Conservation (phyloP, 768 basidiomycete genomes). For the Hericium coralloides region DNA sequence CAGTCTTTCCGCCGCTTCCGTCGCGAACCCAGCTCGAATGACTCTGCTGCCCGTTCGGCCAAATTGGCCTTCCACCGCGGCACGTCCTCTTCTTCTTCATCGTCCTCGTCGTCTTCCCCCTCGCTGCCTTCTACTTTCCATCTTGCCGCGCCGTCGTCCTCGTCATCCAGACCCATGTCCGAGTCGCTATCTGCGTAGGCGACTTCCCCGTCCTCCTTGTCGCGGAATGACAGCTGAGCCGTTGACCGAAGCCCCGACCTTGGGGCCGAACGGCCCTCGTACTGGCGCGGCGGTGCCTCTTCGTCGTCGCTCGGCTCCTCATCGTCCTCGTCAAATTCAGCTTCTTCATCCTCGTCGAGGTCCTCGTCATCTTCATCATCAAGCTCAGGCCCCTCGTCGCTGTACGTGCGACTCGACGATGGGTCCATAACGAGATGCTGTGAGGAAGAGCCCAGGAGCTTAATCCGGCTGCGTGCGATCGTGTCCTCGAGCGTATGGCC, state of each 20-base stretch:
- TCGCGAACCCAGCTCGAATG: constrained; percentile 31
- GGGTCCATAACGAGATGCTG: constrained; percentile 46
- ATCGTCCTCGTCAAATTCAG: constrained; percentile 21
- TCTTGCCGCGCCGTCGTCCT: constrained; percentile 27
- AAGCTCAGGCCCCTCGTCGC: constrained; percentile 14
- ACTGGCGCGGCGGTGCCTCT: constrained; percentile 3
- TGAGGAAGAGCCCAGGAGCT: constrained; percentile 76
- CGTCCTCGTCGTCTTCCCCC: constrained; percentile 29
- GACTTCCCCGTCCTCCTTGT: constrained; percentile 33
- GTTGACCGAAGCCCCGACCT: constrained; percentile 10
- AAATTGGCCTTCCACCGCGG: constrained; percentile 76
- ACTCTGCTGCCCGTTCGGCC: constrained; percentile 36
- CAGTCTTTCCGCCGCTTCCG: constrained; percentile 53
- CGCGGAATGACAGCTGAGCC: constrained; percentile 21
- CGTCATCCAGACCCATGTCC: constrained; percentile 47
- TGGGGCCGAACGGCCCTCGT: constrained; percentile 12
- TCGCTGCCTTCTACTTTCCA: constrained; percentile 10
- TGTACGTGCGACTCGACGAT: constrained; percentile 14
- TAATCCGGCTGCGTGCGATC: constrained; percentile 73
- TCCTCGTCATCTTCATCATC: constrained; percentile 19
- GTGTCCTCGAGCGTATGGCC: constrained; percentile 73
- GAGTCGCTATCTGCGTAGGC: constrained; percentile 78
- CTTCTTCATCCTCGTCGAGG: constrained; percentile 21
- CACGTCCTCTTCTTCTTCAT: constrained; percentile 33
- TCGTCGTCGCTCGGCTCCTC: constrained; percentile 14